A percentile compares a stretch with the other conserved stretches of the same genome.
These are phyloP conservation scores for Coniochaeta pulveracea DNA, from an alignment of 2,329 filamentous ascomycete species.

Conservation along the genomic window DNA sequence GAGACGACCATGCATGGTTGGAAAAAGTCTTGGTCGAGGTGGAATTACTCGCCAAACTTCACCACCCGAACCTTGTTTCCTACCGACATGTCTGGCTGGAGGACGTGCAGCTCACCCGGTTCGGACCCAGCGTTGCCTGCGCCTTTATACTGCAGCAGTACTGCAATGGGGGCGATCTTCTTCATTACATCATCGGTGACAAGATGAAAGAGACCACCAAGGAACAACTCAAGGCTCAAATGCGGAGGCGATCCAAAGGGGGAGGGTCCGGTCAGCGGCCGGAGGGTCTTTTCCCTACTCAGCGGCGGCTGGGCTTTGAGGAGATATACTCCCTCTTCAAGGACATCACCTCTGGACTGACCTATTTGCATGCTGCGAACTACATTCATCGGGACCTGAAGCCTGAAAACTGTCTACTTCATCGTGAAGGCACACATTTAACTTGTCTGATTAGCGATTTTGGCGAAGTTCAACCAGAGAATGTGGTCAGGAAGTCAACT, in stretches of 20 bases:
- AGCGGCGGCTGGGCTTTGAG: constrained; percentile 54
- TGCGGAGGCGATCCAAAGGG: constrained; percentile 72
- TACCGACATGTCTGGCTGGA: constrained; percentile 98
- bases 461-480: constrained; percentile 85
- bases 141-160: constrained; percentile 97
- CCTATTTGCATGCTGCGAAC: constrained; percentile 79
- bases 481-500: constrained; percentile 73
- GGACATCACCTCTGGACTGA: constrained; percentile 85
- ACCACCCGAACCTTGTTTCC: constrained; percentile 89
- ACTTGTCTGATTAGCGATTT: constrained; percentile 93
- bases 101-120: constrained; percentile 70
- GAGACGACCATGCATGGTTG: constrained; percentile 88
- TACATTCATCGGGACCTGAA: constrained; percentile 97
- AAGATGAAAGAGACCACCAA: constrained; percentile 54
- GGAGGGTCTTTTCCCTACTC: constrained; percentile 28
- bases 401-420: constrained; percentile 87
- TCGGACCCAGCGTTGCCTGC: constrained; percentile 85
- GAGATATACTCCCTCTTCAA: constrained; percentile 96
- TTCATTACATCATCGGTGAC: constrained; percentile 72
- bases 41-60: constrained; percentile 80
- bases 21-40: constrained; percentile 92
- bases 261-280: constrained; percentile 51
- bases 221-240: constrained; percentile 78
- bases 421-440: constrained; percentile 59
- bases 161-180: constrained; percentile 86